Evolutionary conservation across 441 rosid genomes (phyloP).

Genomic region (Erodium trifolium): DNA sequence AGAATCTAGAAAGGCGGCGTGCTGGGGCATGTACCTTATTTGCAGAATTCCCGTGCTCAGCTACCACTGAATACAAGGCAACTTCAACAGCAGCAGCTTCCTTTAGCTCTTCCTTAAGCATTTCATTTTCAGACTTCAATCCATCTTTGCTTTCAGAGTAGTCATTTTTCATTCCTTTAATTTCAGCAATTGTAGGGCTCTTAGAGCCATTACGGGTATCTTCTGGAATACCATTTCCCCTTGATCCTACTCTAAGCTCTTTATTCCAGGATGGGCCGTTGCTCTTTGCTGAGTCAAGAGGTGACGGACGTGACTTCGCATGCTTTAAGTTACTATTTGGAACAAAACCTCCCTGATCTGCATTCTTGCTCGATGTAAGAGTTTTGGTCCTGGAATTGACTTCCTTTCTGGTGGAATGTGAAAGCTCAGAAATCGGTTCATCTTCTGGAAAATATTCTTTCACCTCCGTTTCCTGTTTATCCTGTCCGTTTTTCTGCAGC

Average conservation of each 20-base stretch:
- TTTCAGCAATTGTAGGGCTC: slow-evolving; percentile 31
- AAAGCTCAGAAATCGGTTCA: slow-evolving; percentile 32
- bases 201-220: slow-evolving; percentile 28
- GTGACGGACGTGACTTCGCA: slow-evolving; percentile 67
- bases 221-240: slow-evolving; percentile 26
- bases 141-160: slow-evolving; percentile 48
- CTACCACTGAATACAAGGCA: slow-evolving; percentile 76
- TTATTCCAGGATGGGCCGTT: slow-evolving; percentile 26
- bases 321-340: slow-evolving; percentile 42
- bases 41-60: slow-evolving; percentile 89
- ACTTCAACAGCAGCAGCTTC: slow-evolving; percentile 96
- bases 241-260: slow-evolving; percentile 33
- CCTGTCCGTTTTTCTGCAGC: slow-evolving; percentile 27
- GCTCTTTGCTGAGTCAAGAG: slow-evolving; percentile 40
- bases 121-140: slow-evolving; percentile 56
- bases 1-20: slow-evolving; percentile 85
- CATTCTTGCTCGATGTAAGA: slow-evolving; percentile 36
- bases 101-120: slow-evolving; percentile 81
- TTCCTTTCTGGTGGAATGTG: slow-evolving; percentile 37
- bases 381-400: slow-evolving; percentile 42
- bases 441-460: slow-evolving; percentile 31
- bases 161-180: slow-evolving; percentile 39
- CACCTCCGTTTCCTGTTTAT: slow-evolving; percentile 22
- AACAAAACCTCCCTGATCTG: slow-evolving; percentile 32
- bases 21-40: slow-evolving; percentile 95